phyloP scores from a whole-genome alignment of 495 filamentous ascomycete genomes.

The Penicillium atrosanguineum region DNA sequence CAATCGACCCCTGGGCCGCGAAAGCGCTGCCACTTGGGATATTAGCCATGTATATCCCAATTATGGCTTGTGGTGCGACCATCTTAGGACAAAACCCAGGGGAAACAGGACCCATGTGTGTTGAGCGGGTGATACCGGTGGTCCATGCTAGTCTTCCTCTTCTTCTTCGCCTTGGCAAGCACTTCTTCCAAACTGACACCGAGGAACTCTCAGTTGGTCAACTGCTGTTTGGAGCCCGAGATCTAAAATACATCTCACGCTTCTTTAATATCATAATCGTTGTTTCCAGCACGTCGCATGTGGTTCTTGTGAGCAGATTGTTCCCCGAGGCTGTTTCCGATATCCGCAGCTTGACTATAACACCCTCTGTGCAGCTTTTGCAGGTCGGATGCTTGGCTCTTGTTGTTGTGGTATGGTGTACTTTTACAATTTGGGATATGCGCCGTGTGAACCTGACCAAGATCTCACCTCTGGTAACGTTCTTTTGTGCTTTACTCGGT shows the following conservation, averaged over 20 bases:
- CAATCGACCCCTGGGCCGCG: background rate
- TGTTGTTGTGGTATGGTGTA: constrained; percentile 1
- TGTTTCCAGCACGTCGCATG: background rate
- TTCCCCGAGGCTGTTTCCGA: background rate
- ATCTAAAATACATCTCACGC: background rate
- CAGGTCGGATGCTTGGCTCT: background rate
- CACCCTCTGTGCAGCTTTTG: background rate
- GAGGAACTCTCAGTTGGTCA: background rate
- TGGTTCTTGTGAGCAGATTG: background rate
- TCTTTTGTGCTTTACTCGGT: background rate
- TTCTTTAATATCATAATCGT: background rate
- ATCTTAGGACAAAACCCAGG: background rate
- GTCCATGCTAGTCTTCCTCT: background rate
- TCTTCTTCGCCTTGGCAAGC: background rate
- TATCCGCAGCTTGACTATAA: background rate
- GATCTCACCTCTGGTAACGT: background rate
- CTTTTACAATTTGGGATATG: constrained; percentile 2
- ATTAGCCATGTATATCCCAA: background rate
- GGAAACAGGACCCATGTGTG: background rate
- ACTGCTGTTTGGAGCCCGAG: background rate
- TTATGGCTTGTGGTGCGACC: background rate
- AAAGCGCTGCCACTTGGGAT: background rate
- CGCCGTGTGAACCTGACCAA: constrained; percentile 2
- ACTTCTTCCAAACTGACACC: background rate
- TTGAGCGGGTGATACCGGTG: background rate